Evolutionary conservation across 2,329 filamentous ascomycete species (phyloP), one percentile per base, ranked within the genome.

Genomic region (Arachnopeziza araneosa): DNA sequence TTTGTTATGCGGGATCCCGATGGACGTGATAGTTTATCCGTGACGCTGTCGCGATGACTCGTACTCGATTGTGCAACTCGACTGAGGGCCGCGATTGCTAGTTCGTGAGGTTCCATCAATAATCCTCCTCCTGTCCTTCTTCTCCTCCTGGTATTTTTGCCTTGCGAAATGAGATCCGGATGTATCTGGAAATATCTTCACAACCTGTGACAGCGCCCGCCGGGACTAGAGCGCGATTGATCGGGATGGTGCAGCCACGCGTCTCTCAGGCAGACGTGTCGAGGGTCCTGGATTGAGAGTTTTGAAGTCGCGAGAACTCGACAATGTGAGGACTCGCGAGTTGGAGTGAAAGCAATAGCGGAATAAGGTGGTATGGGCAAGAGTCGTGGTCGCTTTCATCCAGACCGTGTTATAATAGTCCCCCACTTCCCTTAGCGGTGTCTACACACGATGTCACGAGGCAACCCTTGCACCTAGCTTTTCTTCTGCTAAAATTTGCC

Each of bases 11-110:
- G 57, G 56, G 59, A 30, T 17, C 59, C 57, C 36, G 36, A 44
- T 44, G 36, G 36, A 44, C 36, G 36, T 44, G 36, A 44, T 44
- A 2, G 36, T 44, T 44, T 44, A 44, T 19, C 36, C 36, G 36
- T 44, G 36, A 19, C 5, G 36, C 6, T 64, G 30, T 66, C 60
- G 57, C 59, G 63, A 60, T 64, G 61, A 67, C 62, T 63, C 60
- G 61, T 50, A 44, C 54, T 58, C 36, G 36, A 44, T 50, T 61
- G 57, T 60, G 61, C 60, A 56, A 67, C 59, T 61, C 66, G 55
- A 54, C 63, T 63, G 55, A 68, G 65, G 52, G 69, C 65, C 61
- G 68, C 69, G 56, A 69, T 67, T 60, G 67, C 68, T 55, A 70
- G 53, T 32, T 67, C 63, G 53, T 67, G 65, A 59, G 67, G 61